Evolutionary conservation across 139 green algal species (phyloP).

Genomic region (Haematococcus lacustris): DNA sequence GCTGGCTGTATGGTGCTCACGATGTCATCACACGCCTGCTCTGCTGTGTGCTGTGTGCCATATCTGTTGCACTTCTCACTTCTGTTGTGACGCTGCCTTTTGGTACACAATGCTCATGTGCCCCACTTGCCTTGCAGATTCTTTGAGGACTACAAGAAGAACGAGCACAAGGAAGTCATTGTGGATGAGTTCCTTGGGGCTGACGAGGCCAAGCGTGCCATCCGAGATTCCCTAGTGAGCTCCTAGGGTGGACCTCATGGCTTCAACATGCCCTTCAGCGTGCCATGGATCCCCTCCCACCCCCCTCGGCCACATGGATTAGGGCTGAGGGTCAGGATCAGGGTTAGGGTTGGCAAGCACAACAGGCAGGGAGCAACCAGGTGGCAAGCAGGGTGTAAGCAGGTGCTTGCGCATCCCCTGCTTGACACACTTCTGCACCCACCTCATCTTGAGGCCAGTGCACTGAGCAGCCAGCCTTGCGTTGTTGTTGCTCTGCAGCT

Average conservation of each 20-base stretch:
- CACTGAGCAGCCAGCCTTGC: not conserved
- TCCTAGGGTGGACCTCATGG: not conserved
- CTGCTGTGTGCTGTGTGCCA: not conserved
- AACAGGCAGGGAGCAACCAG: not conserved
- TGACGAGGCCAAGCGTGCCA: slow-evolving; percentile 59
- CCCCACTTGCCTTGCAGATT: slow-evolving; percentile 43
- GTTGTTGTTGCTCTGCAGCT: slow-evolving; percentile 17
- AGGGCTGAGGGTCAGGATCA: too few relatives aligned
- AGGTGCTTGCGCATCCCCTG: not conserved
- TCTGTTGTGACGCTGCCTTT: not conserved
- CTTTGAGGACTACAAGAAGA: slow-evolving; percentile 96
- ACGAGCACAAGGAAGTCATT: slow-evolving; percentile 89
- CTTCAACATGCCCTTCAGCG: not conserved
- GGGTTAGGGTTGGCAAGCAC: not conserved
- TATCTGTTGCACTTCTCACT: not conserved
- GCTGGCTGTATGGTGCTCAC: not conserved
- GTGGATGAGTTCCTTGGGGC: slow-evolving; percentile 87
- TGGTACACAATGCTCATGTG: not conserved
- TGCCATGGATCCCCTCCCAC: too few relatives aligned
- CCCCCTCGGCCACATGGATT: too few relatives aligned
- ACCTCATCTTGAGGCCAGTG: not conserved
- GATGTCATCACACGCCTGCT: not conserved
- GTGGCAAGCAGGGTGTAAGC: not conserved
- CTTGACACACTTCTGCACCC: not conserved
- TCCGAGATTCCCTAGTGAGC: slow-evolving; percentile 66